Conservation (phyloP, 164 flowering plant species). For the Berberis vulgaris region DNA sequence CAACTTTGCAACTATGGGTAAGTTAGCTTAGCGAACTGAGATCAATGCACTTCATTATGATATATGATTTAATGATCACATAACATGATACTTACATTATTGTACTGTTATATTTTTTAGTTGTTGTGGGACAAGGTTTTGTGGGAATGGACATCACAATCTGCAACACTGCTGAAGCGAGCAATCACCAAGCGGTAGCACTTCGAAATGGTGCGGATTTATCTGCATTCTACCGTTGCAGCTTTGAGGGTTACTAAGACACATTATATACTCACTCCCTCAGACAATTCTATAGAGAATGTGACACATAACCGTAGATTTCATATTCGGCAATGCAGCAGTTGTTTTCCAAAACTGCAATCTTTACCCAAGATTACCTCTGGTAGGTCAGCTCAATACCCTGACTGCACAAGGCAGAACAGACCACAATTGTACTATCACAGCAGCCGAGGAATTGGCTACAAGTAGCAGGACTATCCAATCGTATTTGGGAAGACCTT, state of each 20-base stretch:
- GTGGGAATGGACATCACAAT: neutral
- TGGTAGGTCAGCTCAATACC: neutral
- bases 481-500: constrained; percentile 2
- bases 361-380: neutral
- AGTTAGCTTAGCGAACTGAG: too few species aligned
- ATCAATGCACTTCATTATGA: too few species aligned
- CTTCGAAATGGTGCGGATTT: constrained; percentile 4
- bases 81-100: too few species aligned
- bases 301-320: neutral
- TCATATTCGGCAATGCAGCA: constrained; percentile 2
- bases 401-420: constrained; percentile 6
- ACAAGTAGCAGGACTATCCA: neutral
- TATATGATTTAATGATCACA: too few species aligned
- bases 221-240: constrained; percentile 2
- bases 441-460: neutral
- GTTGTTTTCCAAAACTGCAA: neutral
- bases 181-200: constrained; percentile 2
- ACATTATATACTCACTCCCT: constrained; percentile 1
- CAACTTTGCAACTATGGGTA: too few species aligned
- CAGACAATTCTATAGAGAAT: constrained; percentile 6
- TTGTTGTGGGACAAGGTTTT: too few species aligned
- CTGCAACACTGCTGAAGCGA: neutral
- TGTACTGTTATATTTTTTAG: too few species aligned
- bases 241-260: constrained; percentile 2
- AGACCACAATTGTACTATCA: constrained; percentile 1